Evolutionary conservation across 176 grass and related monocot species (phyloP).

Genomic region (Zea mays): Zm-B73-REFERENCE-NAM-5.0 NC_050096.1:282961001-282961500

Average conservation of each 20-base stretch:
- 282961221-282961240: constrained; percentile 2
- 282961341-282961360: constrained; percentile 19
- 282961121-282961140: constrained; percentile 13
- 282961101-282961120: background rate
- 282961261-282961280: constrained; percentile 1
- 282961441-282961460: constrained; percentile 74
- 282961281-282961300: constrained; percentile 21
- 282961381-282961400: constrained; percentile 39
- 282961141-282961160: background rate
- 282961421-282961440: constrained; percentile 36
- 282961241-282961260: background rate
- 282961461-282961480: constrained; percentile 53
- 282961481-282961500: constrained; percentile 64
- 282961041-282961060: background rate
- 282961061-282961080: constrained; percentile 22
- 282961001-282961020: background rate
- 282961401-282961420: constrained; percentile 33
- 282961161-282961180: constrained; percentile 17
- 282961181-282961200: constrained; percentile 7
- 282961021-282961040: constrained; percentile 17
- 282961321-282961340: constrained; percentile 37
- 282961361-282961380: constrained; percentile 48
- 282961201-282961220: background rate
- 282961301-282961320: constrained; percentile 30
- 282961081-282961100: background rate